Conservation (phyloP, 2,329 filamentous ascomycete species). For the Aureobasidium subglaciale region DNA sequence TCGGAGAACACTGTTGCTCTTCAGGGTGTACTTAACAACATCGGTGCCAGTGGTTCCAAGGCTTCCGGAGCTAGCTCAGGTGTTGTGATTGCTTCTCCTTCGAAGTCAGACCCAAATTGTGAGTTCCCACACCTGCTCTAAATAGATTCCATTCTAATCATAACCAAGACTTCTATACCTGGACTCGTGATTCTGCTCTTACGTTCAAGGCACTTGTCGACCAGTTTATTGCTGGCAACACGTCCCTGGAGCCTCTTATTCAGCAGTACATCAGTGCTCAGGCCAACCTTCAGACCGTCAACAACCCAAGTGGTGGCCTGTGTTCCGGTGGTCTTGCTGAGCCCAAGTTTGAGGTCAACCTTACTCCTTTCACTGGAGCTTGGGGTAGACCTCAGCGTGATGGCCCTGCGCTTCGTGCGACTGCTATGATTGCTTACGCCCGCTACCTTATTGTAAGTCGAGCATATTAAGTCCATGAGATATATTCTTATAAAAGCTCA, state of each 20-base stretch:
- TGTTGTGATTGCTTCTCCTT: slow-evolving; percentile 50
- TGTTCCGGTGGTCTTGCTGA: slow-evolving; percentile 55
- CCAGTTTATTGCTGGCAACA: slow-evolving; percentile 55
- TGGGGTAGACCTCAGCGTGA: slow-evolving; percentile 82
- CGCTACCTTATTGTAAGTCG: slow-evolving; percentile 55
- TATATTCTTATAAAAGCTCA: background rate
- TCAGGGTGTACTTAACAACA: slow-evolving; percentile 49
- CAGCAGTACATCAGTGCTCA: slow-evolving; percentile 63
- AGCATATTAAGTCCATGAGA: slow-evolving; percentile 31
- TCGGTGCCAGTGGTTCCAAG: slow-evolving; percentile 45
- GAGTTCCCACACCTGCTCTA: slow-evolving; percentile 20
- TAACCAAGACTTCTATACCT: slow-evolving; percentile 63
- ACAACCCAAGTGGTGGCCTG: slow-evolving; percentile 60
- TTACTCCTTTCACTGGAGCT: slow-evolving; percentile 48
- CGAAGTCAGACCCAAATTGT: slow-evolving; percentile 49
- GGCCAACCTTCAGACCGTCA: slow-evolving; percentile 57
- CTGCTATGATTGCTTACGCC: slow-evolving; percentile 63
- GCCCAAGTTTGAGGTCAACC: slow-evolving; percentile 64
- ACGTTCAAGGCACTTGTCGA: slow-evolving; percentile 64
- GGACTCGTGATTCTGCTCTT: slow-evolving; percentile 68
- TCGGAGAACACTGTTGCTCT: slow-evolving; percentile 43
- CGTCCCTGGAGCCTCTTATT: slow-evolving; percentile 52
- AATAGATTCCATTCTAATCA: background rate
- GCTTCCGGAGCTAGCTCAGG: slow-evolving; percentile 43
- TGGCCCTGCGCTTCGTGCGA: slow-evolving; percentile 69